Evolutionary conservation across 2,329 filamentous ascomycete genomes (phyloP).

Genomic region (Trichoderma aggressivum): DNA sequence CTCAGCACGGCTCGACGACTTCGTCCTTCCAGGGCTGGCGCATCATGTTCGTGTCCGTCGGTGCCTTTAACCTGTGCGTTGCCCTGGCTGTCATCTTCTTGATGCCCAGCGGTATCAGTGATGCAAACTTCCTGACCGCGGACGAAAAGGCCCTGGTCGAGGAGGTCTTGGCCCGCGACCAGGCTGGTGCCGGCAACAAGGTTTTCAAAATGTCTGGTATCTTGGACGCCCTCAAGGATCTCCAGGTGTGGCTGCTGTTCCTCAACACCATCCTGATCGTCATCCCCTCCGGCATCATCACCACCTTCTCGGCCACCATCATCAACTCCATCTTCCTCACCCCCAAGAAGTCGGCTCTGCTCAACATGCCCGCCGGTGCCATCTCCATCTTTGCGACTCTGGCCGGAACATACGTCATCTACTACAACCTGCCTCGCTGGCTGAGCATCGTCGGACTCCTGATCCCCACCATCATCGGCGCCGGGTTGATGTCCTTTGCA

Average conservation of each 20-base stretch:
- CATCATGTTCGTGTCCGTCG: slow-evolving; percentile 52
- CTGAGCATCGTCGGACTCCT: slow-evolving; percentile 27
- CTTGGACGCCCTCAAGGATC: slow-evolving; percentile 39
- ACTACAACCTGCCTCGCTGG: slow-evolving; percentile 29
- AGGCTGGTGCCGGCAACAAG: slow-evolving; percentile 41
- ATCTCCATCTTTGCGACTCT: slow-evolving; percentile 29
- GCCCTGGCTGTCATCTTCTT: slow-evolving; percentile 40
- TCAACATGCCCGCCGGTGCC: slow-evolving; percentile 38
- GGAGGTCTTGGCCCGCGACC: slow-evolving; percentile 53
- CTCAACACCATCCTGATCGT: slow-evolving; percentile 27
- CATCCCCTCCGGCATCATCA: slow-evolving; percentile 34
- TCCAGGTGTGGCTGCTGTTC: slow-evolving; percentile 41
- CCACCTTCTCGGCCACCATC: slow-evolving; percentile 31
- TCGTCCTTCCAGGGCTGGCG: slow-evolving; percentile 41
- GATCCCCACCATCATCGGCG: slow-evolving; percentile 26
- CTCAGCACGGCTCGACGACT: slow-evolving; percentile 44
- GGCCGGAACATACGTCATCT: slow-evolving; percentile 25
- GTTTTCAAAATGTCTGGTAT: slow-evolving; percentile 40
- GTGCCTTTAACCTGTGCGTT: slow-evolving; percentile 45
- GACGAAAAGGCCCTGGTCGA: slow-evolving; percentile 44
- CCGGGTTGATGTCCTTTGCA: slow-evolving; percentile 29
- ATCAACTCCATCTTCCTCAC: slow-evolving; percentile 35
- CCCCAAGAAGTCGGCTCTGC: slow-evolving; percentile 41
- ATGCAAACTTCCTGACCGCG: slow-evolving; percentile 24
- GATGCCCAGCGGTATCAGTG: slow-evolving; percentile 38